Evolutionary conservation across 2,329 filamentous ascomycete genomes (phyloP).

Genomic region (Pseudogymnoascus sp.): DNA sequence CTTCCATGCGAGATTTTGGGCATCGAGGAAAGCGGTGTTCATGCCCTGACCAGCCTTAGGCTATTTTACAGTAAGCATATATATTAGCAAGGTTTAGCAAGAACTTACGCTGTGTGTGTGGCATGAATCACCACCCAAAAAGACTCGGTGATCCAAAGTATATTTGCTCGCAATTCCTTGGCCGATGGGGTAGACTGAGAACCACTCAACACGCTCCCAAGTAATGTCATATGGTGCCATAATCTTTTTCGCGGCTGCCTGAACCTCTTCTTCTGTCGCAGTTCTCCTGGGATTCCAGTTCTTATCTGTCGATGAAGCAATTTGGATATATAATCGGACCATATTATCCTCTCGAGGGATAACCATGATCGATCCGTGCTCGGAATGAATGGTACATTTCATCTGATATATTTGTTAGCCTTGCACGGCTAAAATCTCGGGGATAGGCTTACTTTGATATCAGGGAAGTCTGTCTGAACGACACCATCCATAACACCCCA

Average conservation of each 20-base stretch:
- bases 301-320: slow-evolving; percentile 53
- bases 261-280: slow-evolving; percentile 57
- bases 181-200: slow-evolving; percentile 69
- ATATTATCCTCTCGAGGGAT: slow-evolving; percentile 66
- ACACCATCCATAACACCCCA: slow-evolving; percentile 75
- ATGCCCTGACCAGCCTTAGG: slow-evolving; percentile 74
- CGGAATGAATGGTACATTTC: slow-evolving; percentile 71
- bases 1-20: slow-evolving; percentile 92
- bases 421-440: slow-evolving; percentile 37
- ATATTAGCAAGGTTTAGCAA: slow-evolving; percentile 20
- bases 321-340: slow-evolving; percentile 65
- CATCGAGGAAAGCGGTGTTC: slow-evolving; percentile 75
- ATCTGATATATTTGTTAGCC: slow-evolving; percentile 45
- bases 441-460: slow-evolving; percentile 62
- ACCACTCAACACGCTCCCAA: slow-evolving; percentile 66
- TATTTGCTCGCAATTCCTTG: slow-evolving; percentile 66
- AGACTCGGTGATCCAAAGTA: slow-evolving; percentile 62
- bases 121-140: slow-evolving; percentile 71
- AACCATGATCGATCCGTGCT: slow-evolving; percentile 70
- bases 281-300: slow-evolving; percentile 57
- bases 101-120: slow-evolving; percentile 65
- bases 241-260: slow-evolving; percentile 58
- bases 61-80: slow-evolving; percentile 55
- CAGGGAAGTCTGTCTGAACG: slow-evolving; percentile 66
- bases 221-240: slow-evolving; percentile 60